Conservation (phyloP, 257 asterid genomes). For the Eucommia ulmoides region DNA sequence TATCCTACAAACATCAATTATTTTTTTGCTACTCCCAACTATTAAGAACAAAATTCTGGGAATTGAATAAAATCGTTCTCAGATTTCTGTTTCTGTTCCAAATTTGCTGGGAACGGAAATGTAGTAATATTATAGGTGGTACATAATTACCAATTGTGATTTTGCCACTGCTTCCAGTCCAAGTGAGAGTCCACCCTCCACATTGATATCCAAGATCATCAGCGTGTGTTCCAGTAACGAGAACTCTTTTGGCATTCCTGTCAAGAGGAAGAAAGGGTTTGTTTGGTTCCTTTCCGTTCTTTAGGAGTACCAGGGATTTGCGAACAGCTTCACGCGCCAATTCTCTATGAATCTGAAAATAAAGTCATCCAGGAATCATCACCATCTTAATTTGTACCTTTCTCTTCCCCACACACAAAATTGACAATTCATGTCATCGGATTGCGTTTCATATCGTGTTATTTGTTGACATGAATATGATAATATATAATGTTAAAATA, state of each 20-base stretch:
- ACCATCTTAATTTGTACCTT: neutral
- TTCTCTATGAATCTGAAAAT: conserved; percentile 45
- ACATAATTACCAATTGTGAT: conserved; percentile 72
- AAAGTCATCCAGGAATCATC: neutral
- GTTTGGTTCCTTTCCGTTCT: conserved; percentile 80
- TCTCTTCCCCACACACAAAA: neutral
- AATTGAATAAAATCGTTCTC: too few species aligned
- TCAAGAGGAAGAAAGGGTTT: conserved; percentile 73
- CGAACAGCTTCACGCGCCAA: conserved; percentile 90
- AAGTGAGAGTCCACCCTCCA: conserved; percentile 91
- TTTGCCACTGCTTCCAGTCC: conserved; percentile 84
- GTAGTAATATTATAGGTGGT: too few species aligned
- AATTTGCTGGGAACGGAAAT: too few species aligned
- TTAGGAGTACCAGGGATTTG: conserved; percentile 76
- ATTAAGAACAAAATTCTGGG: too few species aligned
- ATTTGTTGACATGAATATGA: too few species aligned
- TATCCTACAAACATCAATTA: too few species aligned
- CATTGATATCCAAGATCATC: conserved; percentile 97
- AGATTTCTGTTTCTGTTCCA: too few species aligned
- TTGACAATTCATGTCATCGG: too few species aligned
- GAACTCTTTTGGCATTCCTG: conserved; percentile 60
- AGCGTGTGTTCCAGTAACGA: conserved; percentile 87
- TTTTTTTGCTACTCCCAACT: too few species aligned
- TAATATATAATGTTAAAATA: too few species aligned
- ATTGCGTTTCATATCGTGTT: too few species aligned